These are phyloP conservation scores for Ophiocordyceps camponoti-rufipedis DNA, from an alignment of 2,329 filamentous ascomycete genomes.

Conservation along the genomic window DNA sequence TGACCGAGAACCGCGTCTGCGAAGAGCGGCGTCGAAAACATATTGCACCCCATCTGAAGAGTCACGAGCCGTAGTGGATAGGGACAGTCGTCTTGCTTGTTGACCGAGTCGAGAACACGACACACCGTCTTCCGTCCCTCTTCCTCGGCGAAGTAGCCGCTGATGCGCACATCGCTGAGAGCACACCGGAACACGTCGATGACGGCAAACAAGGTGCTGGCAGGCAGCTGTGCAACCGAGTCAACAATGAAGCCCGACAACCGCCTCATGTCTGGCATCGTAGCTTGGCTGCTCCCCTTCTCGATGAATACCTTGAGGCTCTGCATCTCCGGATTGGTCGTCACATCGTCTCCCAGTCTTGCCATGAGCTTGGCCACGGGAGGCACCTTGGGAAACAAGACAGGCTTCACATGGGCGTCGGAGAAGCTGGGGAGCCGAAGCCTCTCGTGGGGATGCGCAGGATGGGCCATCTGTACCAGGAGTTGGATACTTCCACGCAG, in stretches of 20 bases:
- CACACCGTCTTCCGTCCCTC: slow-evolving; percentile 41
- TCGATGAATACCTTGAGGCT: slow-evolving; percentile 56
- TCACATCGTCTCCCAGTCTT: slow-evolving; percentile 48
- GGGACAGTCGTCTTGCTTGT: slow-evolving; percentile 38
- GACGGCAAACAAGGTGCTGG: slow-evolving; percentile 55
- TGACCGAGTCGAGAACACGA: slow-evolving; percentile 42
- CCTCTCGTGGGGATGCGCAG: slow-evolving; percentile 56
- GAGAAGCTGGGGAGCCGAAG: slow-evolving; percentile 55
- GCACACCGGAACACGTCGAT: slow-evolving; percentile 73
- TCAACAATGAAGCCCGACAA: slow-evolving; percentile 44
- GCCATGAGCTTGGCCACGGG: slow-evolving; percentile 64
- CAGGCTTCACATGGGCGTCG: slow-evolving; percentile 41
- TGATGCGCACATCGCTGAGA: slow-evolving; percentile 60
- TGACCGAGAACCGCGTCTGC: slow-evolving; percentile 40
- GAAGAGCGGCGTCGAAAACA: slow-evolving; percentile 62
- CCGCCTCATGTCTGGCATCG: slow-evolving; percentile 48
- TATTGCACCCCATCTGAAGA: slow-evolving; percentile 67
- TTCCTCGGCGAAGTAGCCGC: slow-evolving; percentile 71
- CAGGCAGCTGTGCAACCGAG: slow-evolving; percentile 35
- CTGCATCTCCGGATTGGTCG: slow-evolving; percentile 40
- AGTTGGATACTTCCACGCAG: slow-evolving; percentile 56
- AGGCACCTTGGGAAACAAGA: slow-evolving; percentile 61
- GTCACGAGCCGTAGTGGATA: slow-evolving; percentile 74
- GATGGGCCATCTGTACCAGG: slow-evolving; percentile 56
- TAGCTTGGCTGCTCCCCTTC: slow-evolving; percentile 33